Evolutionary conservation across 257 asterid genomes (phyloP), one percentile per base, ranked within the genome.

Genomic region (Solanum arcanum): DNA sequence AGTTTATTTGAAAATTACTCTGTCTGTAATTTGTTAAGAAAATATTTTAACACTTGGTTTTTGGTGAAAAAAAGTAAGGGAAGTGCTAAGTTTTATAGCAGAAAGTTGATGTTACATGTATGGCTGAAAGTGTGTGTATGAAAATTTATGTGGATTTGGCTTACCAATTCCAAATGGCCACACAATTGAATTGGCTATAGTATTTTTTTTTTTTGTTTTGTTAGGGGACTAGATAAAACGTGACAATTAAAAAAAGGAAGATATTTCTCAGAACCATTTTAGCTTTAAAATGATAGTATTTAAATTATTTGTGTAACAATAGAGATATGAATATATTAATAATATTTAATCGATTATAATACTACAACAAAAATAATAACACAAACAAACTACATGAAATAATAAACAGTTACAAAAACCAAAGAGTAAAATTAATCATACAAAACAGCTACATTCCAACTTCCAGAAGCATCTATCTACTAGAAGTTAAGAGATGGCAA

Each of bases 121-220:
- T 35, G 87, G 89, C 62, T 77, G 29, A 84, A 84, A 69, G 76
- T 29, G 76, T 60, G 86, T 62, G 39, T 85, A 80, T 35, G 6
- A 91, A 86, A 73, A 83, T 37, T 81, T 85, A 31, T 41, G 35
- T 46, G 68, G 91, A 88, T 86, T 83, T 89, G 90, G 87, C 86
- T 33, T 70, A 23, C 11, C 73, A 75, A 31, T 87, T 80, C 31
- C 49, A 77, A 56, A 78, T 12, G 64, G 64, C 84, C 41, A 78
- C 84, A 77, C 41, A 78, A 25, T 78, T 77, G 16, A 52, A 0
- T 52, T 52, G 62, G n/a, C 64, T 56, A 52, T 52, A 52, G 1
- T 52, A 18, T 7, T 52, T 49, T 49, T 42, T 47, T 23, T 18
- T 52, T 15, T 52, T 10, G 6, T 52, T 52, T 52, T 0, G 11